Percentiles rank a stretch among this genome's conserved stretches.
These are phyloP conservation scores for Tylopilus sp. DNA, from an alignment of 1,284 basidiomycete genomes.

Conservation along the genomic window DNA sequence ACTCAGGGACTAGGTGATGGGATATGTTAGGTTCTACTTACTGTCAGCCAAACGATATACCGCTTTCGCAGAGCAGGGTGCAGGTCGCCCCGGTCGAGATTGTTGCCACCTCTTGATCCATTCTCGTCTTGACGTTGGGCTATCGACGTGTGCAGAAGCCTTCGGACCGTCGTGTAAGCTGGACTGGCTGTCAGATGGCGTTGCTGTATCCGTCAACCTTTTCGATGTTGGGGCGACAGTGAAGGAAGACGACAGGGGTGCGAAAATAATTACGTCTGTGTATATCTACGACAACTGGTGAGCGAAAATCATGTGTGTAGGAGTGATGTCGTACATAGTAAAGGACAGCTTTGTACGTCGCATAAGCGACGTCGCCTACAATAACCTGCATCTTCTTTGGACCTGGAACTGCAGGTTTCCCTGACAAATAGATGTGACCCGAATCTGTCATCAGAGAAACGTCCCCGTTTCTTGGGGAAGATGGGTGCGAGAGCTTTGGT, in stretches of 20 bases:
- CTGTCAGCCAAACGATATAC: constrained; percentile 85
- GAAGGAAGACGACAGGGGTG: constrained; percentile 76
- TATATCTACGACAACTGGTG: constrained; percentile 55
- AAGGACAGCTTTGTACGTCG: constrained; percentile 78
- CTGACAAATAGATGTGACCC: background rate
- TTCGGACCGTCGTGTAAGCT: constrained; percentile 29
- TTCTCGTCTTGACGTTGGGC: constrained; percentile 46
- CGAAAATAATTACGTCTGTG: constrained; percentile 81
- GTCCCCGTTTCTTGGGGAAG: constrained; percentile 30
- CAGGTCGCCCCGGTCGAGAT: constrained; percentile 56
- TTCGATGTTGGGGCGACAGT: constrained; percentile 25
- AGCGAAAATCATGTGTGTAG: constrained; percentile 3
- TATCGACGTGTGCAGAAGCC: constrained; percentile 20
- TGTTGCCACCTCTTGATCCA: constrained; percentile 67
- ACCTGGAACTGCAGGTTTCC: constrained; percentile 22
- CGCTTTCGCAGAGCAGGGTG: constrained; percentile 85
- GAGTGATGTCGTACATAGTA: constrained; percentile 61
- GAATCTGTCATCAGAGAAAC: constrained; percentile 18
- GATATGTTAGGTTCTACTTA: constrained; percentile 36
- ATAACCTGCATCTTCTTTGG: constrained; percentile 58
- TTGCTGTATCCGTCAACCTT: constrained; percentile 23
- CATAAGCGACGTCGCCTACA: constrained; percentile 75
- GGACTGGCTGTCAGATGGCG: constrained; percentile 36
- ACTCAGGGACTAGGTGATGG: background rate
- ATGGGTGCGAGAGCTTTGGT: constrained; percentile 35